Evolutionary conservation across 179 eudicot genomes (phyloP), one percentile per base, ranked within the genome.

Genomic region (Amaranthus tricolor): DNA sequence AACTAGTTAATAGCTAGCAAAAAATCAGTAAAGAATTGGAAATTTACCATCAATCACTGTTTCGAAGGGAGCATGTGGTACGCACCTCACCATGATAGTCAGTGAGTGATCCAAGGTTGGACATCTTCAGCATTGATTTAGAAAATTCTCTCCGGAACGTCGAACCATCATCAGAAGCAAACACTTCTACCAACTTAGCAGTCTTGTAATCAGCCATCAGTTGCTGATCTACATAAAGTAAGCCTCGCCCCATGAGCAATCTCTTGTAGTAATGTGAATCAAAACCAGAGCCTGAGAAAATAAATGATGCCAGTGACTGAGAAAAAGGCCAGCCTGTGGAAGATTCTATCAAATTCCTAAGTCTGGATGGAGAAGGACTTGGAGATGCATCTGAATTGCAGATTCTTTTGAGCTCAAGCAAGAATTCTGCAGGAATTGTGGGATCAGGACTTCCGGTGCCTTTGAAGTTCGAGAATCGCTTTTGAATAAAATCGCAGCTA

Each of bases 151-250:
- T 56, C 16, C 78, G 65, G 62, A 86, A 86, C 55, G 74, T 77
- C 56, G 74, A 74, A 8, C 85, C 84, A 57, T 84, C 79, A 78
- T 82, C 85, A 65, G 88, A 79, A 44, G 88, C 88, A 59, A 81
- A 84, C 12, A 67, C 78, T 62, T 75, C 76, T 19, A 86, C 89
- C 67, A 81, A 9, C 44, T 72, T 79, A 43, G 85, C 85, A 59
- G 87, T 86, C 69, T 61, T 73, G 19, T 82, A 49, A 74, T 72
- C 65, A 16, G 79, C 82, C 89, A 86, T 86, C 71, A 86, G 72
- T 55, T 84, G 85, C 70, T 86, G 89, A 54, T 86, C 87, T 52
- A 86, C 77, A 60, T 65, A 77, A 16, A 86, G 83, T 57, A 84
- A 78, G 48, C 85, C 89, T 56, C 86, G 82, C 14, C 87, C 89